Percentiles rank a stretch among this genome's conserved stretches.
phyloP scores from a whole-genome alignment of 2,329 filamentous ascomycete genomes.

The Cladosporium sp. region DNA sequence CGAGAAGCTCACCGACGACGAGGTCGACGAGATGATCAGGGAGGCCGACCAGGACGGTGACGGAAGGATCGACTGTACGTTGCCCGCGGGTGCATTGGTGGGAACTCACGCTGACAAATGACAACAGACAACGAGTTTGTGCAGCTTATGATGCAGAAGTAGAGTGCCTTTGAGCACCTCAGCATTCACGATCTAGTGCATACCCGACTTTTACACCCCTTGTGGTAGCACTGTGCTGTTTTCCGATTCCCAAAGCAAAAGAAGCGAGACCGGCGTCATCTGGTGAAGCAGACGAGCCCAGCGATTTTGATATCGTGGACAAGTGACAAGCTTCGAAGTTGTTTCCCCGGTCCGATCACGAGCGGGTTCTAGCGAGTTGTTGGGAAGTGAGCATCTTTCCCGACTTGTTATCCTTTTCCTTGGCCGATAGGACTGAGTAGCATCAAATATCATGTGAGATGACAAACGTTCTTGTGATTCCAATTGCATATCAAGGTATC shows the following conservation, averaged over 20 bases:
- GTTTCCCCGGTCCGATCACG: conserved; percentile 4
- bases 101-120: conserved; percentile 22
- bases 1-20: conserved; percentile 64
- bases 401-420: conserved; percentile 1
- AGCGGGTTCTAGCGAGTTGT: background rate
- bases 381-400: background rate
- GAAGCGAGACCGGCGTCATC: background rate
- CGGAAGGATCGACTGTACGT: conserved; percentile 65
- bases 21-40: conserved; percentile 67
- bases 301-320: background rate
- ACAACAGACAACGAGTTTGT: conserved; percentile 59
- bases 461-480: background rate
- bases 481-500: background rate
- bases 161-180: background rate
- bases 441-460: conserved; percentile 19
- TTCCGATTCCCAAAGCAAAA: background rate
- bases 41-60: conserved; percentile 67
- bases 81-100: background rate
- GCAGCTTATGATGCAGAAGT: conserved; percentile 60
- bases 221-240: background rate
- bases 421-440: conserved; percentile 2
- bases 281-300: background rate
- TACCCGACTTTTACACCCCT: background rate
- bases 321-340: background rate
- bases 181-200: conserved; percentile 5